Evolutionary conservation across 768 basidiomycete genomes (phyloP).

Genomic region (Chlorophyllum brunneum): DNA sequence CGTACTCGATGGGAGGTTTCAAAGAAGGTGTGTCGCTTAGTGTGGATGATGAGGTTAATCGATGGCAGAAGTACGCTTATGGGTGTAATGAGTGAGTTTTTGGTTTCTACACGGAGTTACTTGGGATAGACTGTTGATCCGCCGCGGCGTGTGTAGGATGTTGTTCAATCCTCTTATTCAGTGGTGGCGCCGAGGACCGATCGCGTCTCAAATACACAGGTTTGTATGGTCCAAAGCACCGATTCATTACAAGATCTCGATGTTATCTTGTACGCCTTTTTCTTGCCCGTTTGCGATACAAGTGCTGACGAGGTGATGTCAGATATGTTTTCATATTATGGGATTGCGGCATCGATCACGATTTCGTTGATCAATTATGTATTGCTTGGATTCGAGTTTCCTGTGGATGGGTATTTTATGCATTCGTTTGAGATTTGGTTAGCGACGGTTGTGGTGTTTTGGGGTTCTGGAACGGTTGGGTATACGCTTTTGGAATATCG

Average conservation of each 20-base stretch:
- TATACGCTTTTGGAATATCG: conserved; percentile 74
- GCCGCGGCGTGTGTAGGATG: conserved; percentile 38
- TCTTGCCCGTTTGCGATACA: neutral
- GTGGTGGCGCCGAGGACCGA: conserved; percentile 77
- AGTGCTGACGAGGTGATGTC: neutral
- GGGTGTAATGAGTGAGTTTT: conserved; percentile 57
- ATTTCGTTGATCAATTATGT: conserved; percentile 72
- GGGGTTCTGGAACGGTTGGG: conserved; percentile 67
- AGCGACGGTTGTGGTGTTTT: conserved; percentile 73
- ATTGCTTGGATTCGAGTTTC: conserved; percentile 68
- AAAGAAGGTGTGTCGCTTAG: conserved; percentile 90
- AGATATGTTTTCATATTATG: conserved; percentile 60
- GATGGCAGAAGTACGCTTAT: conserved; percentile 82
- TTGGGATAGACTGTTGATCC: neutral
- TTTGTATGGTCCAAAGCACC: conserved; percentile 77
- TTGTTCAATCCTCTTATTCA: conserved; percentile 78
- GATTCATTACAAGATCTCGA: conserved; percentile 78
- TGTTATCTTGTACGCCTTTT: conserved; percentile 55
- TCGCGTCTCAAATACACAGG: conserved; percentile 67
- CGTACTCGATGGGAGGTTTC: conserved; percentile 81
- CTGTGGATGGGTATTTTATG: conserved; percentile 73
- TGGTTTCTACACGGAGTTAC: conserved; percentile 22
- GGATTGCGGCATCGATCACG: conserved; percentile 65
- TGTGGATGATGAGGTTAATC: conserved; percentile 82
- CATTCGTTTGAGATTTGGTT: conserved; percentile 81